Percentiles rank a stretch among this genome's conserved stretches.
Evolutionary conservation across 2,329 filamentous ascomycete genomes (phyloP).

Genomic region (Bisporella sp.): DNA sequence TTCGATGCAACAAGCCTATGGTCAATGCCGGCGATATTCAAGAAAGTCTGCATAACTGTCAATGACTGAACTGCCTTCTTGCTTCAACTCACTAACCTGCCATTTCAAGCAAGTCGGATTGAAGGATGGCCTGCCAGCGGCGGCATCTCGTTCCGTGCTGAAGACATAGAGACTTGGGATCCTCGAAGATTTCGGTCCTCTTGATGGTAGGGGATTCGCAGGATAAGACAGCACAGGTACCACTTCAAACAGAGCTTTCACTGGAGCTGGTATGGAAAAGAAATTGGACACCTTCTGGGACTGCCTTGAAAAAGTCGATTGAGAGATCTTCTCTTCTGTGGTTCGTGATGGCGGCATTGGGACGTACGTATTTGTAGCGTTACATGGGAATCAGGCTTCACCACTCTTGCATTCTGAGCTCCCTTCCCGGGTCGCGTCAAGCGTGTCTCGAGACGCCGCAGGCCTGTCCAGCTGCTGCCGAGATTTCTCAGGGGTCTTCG

Average conservation of each 20-base stretch:
- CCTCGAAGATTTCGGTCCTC: slow-evolving; percentile 41
- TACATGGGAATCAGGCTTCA: too few relatives aligned
- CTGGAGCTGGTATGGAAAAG: slow-evolving; percentile 54
- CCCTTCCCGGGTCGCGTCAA: too few relatives aligned
- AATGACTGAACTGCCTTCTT: not conserved
- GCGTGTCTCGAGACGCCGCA: too few relatives aligned
- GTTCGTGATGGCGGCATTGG: not conserved
- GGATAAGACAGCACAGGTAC: slow-evolving; percentile 76
- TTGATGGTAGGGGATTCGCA: slow-evolving; percentile 65
- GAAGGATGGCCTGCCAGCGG: slow-evolving; percentile 62
- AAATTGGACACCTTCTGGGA: slow-evolving; percentile 12
- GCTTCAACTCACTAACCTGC: slow-evolving; percentile 58
- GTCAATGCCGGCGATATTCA: slow-evolving; percentile 67
- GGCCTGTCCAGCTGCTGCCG: too few relatives aligned
- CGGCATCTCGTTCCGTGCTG: slow-evolving; percentile 55
- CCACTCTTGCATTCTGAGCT: too few relatives aligned
- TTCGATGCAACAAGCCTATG: slow-evolving; percentile 66
- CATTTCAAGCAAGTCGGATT: slow-evolving; percentile 93
- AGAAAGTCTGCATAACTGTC: slow-evolving; percentile 60
- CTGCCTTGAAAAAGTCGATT: too few relatives aligned
- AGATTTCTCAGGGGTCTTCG: too few relatives aligned
- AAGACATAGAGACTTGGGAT: slow-evolving; percentile 69
- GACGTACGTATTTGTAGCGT: too few relatives aligned
- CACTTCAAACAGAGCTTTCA: slow-evolving; percentile 76
- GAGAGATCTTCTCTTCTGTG: not conserved